Percentiles rank a stretch among this genome's conserved stretches.
These are phyloP conservation scores for Trypanosoma lewisi DNA, from an alignment of 208 protist species.

Conservation along the genomic window DNA sequence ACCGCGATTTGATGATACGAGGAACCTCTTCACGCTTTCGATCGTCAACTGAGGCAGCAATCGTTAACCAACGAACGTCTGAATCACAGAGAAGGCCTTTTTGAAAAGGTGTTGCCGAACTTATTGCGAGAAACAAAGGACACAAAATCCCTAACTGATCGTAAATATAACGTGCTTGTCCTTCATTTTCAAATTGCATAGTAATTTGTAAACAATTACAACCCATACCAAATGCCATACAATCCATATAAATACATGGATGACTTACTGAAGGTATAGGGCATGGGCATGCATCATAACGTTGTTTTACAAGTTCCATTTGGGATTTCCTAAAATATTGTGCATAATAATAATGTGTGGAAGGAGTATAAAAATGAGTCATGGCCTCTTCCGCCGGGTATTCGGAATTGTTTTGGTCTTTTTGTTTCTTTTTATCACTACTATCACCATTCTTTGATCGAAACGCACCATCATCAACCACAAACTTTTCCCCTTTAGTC, in stretches of 20 bases:
- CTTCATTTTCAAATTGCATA: conserved; percentile 92
- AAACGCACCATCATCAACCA: conserved; percentile 2
- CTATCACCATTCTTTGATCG: neutral
- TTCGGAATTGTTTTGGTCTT: conserved; percentile 1
- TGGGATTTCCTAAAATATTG: conserved; percentile 84
- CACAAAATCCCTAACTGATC: conserved; percentile 96
- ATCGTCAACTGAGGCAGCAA: conserved; percentile 96
- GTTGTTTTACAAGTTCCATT: conserved; percentile 64
- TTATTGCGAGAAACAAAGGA: conserved; percentile 96
- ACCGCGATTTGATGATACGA: conserved; percentile 95
- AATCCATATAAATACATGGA: conserved; percentile 98
- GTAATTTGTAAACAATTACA: conserved; percentile 98
- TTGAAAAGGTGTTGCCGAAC: conserved; percentile 95
- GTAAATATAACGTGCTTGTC: conserved; percentile 95
- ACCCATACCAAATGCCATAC: conserved; percentile 99
- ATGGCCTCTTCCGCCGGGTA: conserved; percentile 50
- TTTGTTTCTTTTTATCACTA: neutral
- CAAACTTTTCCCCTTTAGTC: conserved; percentile 52
- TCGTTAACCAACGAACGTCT: conserved; percentile 96
- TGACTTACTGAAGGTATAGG: conserved; percentile 81
- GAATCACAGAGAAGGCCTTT: conserved; percentile 95
- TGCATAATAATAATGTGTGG: conserved; percentile 89
- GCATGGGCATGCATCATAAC: conserved; percentile 80
- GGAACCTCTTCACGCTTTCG: conserved; percentile 89
- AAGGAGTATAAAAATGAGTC: conserved; percentile 80